Base-by-base conservation (phyloP, 2,329 filamentous ascomycete species). In the Onygenales sp. region DNA sequence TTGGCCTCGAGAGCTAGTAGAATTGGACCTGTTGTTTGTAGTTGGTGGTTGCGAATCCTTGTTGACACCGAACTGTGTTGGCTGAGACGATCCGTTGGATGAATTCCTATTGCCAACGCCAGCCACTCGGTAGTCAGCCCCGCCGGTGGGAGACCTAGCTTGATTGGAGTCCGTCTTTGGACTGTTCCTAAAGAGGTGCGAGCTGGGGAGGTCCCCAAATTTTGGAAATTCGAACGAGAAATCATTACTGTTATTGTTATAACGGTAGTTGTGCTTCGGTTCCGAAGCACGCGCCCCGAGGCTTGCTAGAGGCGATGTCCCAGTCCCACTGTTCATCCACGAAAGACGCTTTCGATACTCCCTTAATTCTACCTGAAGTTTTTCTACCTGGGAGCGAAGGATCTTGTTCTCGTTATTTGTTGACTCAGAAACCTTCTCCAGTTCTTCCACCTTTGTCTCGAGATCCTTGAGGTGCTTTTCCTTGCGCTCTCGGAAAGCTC, bases 221-320 rank as follows among this genome's bases (percentile, higher is more conserved):
- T 87, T 91, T 59, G 93, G 92, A 59, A 97, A 97, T 61, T 97
- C 92, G 62, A 98, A 97, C 60, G 92, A 85, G 66, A 97, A 97
- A 66, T 86, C 90, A 67, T 87, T 85, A 39, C 42, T 13, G 57
- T 87, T 86, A 62, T 78, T 83, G n/a, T 27, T 44, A 14, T 85
- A 74, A 60, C 83, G 85, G 68, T 62, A 78, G 73, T 63, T 78
- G 74, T 63, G 70, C 46, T 68, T 71, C 21, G 64, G 70, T 54
- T 74, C 69, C 63, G 68, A 68, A 34, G 70, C 70, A 11, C 75
- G 76, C 56, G 74, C 72, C 27, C 72, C 68, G 51, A 68, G 44
- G 14, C 50, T 60, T 4, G 68, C 67, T 40, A 77, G 70, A 10
- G 77, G 75, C n/a, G 78, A 77, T 14, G 77, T 54, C 9, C 63